Conservation (phyloP, 2,329 filamentous ascomycete genomes). For the Dactylellina sp. region DNA sequence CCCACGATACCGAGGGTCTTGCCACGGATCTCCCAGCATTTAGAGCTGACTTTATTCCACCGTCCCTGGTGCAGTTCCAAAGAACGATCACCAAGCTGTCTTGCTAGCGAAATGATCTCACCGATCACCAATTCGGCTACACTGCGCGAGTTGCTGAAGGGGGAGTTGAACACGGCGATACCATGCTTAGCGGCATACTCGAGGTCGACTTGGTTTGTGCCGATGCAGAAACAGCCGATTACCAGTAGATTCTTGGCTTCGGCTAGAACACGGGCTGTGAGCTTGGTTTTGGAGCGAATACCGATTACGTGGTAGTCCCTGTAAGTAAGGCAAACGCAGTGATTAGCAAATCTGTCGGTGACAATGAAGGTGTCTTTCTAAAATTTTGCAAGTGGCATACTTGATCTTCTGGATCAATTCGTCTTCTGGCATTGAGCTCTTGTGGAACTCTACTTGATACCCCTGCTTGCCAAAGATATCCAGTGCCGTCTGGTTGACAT, state of each 20-base stretch:
- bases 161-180: slow-evolving; percentile 98
- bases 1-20: slow-evolving; percentile 98
- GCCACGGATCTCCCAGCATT: slow-evolving; percentile 97
- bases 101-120: slow-evolving; percentile 90
- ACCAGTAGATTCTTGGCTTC: slow-evolving; percentile 95
- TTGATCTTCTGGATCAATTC: slow-evolving; percentile 96
- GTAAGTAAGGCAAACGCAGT: slow-evolving; percentile 53
- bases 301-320: slow-evolving; percentile 97
- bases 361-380: no score
- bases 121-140: slow-evolving; percentile 95
- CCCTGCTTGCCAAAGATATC: slow-evolving; percentile 86
- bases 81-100: slow-evolving; percentile 91
- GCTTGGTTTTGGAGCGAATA: slow-evolving; percentile 96
- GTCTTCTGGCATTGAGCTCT: slow-evolving; percentile 89
- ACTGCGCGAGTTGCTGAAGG: slow-evolving; percentile 96
- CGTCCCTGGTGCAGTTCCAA: slow-evolving; percentile 92
- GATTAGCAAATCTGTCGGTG: no score
- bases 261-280: slow-evolving; percentile 83
- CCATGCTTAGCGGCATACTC: slow-evolving; percentile 83
- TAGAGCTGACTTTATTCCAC: slow-evolving; percentile 97
- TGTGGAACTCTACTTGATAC: slow-evolving; percentile 93
- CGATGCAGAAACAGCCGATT: slow-evolving; percentile 98
- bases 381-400: slow-evolving; percentile 72
- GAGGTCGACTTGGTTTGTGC: slow-evolving; percentile 93
- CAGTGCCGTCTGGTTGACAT: slow-evolving; percentile 90